Conservation (phyloP, 2,329 filamentous ascomycete genomes). For the Fonsecaea erecta region DNA sequence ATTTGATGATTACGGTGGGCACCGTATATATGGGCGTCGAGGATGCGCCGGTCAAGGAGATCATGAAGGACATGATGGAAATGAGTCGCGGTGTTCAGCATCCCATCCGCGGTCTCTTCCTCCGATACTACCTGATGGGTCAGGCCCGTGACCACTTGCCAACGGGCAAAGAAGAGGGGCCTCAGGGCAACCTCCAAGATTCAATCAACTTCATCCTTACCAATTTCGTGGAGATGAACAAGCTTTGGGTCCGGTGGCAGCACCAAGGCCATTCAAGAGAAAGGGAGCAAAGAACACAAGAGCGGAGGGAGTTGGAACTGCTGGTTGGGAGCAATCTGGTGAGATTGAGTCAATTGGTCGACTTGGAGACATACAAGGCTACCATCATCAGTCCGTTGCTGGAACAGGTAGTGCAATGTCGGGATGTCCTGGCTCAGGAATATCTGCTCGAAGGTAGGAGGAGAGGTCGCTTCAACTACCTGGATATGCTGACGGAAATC, state of each 20-base stretch:
- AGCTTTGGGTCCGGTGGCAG: slow-evolving; percentile 96
- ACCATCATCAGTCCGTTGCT: slow-evolving; percentile 85
- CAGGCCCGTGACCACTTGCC: slow-evolving; percentile 91
- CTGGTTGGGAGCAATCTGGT: slow-evolving; percentile 97
- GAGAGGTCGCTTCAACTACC: slow-evolving; percentile 8
- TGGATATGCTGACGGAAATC: not conserved
- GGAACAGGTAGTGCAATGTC: slow-evolving; percentile 96
- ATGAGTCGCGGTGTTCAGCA: slow-evolving; percentile 99
- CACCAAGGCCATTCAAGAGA: slow-evolving; percentile 97
- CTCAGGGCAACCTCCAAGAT: slow-evolving; percentile 93
- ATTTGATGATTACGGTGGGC: slow-evolving; percentile 98
- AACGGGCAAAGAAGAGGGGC: slow-evolving; percentile 79
- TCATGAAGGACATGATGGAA: slow-evolving; percentile 99
- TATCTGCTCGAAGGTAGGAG: slow-evolving; percentile 79
- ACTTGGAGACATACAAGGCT: slow-evolving; percentile 90
- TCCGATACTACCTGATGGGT: slow-evolving; percentile 94
- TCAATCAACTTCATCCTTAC: slow-evolving; percentile 98
- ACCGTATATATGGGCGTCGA: slow-evolving; percentile 99
- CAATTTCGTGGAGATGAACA: slow-evolving; percentile 99
- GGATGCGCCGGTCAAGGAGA: slow-evolving; percentile 97
- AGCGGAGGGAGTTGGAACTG: slow-evolving; percentile 92
- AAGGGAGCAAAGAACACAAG: slow-evolving; percentile 88
- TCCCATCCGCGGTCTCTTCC: slow-evolving; percentile 89
- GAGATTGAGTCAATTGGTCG: slow-evolving; percentile 90
- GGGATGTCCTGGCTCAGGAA: slow-evolving; percentile 94